Evolutionary conservation across 1,139 yeast genomes (phyloP), one percentile per base, ranked within the genome.

Genomic region (Zygoascus meyerae): DNA sequence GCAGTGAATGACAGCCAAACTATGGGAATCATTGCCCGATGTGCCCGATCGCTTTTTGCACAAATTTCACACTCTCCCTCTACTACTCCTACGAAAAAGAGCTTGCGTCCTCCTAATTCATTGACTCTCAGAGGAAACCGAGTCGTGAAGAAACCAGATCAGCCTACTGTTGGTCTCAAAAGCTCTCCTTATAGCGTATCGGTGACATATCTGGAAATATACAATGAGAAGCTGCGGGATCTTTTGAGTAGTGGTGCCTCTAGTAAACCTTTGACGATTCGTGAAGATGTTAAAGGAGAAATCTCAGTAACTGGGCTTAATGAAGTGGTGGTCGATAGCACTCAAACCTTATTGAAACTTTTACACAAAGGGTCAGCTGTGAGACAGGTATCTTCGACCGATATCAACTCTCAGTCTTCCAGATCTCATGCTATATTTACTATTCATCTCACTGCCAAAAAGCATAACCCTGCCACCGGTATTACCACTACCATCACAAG

Each of bases 181-280:
- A 31, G 35, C 16, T 40, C 38, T 8, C 56, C 53, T 2, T 57
- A 55, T 52, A 48, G 51, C 1, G 50, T 59, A 9, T 34, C 53
- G 6, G 61, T 54, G 8, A 49, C 57, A 2, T 60, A 55, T 38
- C 68, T 89, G 63, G 94, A 82, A 60, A 68, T 83, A 44, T 84
- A 82, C 66, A 83, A 83, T 59, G 94, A 85, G 62, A 84, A 80
- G 53, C 67, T 83, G 47, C 70, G 72, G 43, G 92, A 83, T 59
- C 67, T 83, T 48, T 61, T 75, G 30, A 15, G 37, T 11, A 16
- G 30, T 14, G 17, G 31, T 30, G 2, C 28, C 21, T 12, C 16
- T 21, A 26, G 42, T 28, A 40, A 40, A 2, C 48, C 44, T 26
- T 48, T 58, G 35, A 39, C 50, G 7, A 51, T 59, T 14, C 50